phyloP scores from a whole-genome alignment of 805 yeast genomes.

The Suhomyces faveliae region DNA sequence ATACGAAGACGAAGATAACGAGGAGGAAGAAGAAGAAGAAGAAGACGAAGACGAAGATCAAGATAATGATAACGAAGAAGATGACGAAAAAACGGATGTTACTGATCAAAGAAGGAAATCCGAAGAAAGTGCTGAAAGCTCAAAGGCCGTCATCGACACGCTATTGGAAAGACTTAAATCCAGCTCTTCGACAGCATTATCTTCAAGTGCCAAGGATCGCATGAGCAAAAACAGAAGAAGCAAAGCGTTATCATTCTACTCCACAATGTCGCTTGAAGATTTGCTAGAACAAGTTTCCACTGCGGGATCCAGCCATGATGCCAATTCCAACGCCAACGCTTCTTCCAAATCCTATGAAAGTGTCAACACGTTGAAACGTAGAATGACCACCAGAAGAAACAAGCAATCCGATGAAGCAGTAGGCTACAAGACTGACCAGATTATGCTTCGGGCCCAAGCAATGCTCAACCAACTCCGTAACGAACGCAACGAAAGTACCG shows the following conservation, averaged over 20 bases:
- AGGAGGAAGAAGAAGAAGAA: constrained; percentile 12
- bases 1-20: constrained; percentile 10
- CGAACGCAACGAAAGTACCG: constrained; percentile 9
- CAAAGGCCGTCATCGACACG: constrained; percentile 31
- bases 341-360: constrained; percentile 30
- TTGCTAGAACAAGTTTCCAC: constrained; percentile 12
- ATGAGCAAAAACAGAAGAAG: constrained; percentile 24
- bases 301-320: not conserved
- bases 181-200: constrained; percentile 20
- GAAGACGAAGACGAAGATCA: not conserved
- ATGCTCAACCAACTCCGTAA: constrained; percentile 37
- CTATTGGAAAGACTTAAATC: constrained; percentile 33
- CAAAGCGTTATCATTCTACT: constrained; percentile 35
- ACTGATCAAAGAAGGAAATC: constrained; percentile 10
- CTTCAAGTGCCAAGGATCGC: constrained; percentile 15
- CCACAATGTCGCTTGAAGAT: constrained; percentile 27
- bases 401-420: constrained; percentile 7
- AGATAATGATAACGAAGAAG: not conserved
- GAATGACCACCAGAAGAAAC: constrained; percentile 36
- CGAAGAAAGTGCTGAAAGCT: constrained; percentile 6
- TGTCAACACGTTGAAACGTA: constrained; percentile 34
- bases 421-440: constrained; percentile 20
- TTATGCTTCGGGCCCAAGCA: constrained; percentile 39
- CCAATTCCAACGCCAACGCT: not conserved
- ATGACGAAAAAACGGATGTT: constrained; percentile 11